Evolutionary conservation across 2,329 filamentous ascomycete species (phyloP).

Genomic region (Calonectria leucothoes): DNA sequence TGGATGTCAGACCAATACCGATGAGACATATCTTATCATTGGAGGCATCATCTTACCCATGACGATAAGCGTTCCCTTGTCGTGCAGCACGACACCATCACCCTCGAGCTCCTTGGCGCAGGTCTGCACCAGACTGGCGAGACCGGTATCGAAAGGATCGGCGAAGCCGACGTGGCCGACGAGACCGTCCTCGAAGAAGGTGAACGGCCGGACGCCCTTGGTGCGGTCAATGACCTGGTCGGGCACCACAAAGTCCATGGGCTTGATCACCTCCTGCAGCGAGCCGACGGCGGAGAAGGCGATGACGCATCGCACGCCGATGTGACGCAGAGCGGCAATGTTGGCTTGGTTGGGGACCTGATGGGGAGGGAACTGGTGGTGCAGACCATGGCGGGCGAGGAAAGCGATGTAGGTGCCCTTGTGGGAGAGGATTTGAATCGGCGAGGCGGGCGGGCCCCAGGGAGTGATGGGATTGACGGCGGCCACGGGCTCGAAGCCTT

Average conservation of each 20-base stretch:
- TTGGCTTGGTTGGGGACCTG: slow-evolving; percentile 96
- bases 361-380: slow-evolving; percentile 92
- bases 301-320: slow-evolving; percentile 91
- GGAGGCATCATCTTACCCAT: slow-evolving; percentile 71
- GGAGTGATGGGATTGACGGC: slow-evolving; percentile 82
- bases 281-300: slow-evolving; percentile 96
- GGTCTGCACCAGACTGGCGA: slow-evolving; percentile 80
- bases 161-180: slow-evolving; percentile 96
- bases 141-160: slow-evolving; percentile 87
- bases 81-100: slow-evolving; percentile 86
- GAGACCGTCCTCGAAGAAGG: slow-evolving; percentile 92
- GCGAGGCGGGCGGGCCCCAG: slow-evolving; percentile 83
- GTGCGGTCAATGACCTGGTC: slow-evolving; percentile 98
- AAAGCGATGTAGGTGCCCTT: slow-evolving; percentile 87
- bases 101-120: slow-evolving; percentile 83
- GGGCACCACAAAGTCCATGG: slow-evolving; percentile 95
- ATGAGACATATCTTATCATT: not conserved
- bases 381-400: slow-evolving; percentile 88
- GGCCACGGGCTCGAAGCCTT: slow-evolving; percentile 87
- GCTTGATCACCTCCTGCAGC: slow-evolving; percentile 91
- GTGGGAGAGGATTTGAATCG: slow-evolving; percentile 91
- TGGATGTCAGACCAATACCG: slow-evolving; percentile 33
- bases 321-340: slow-evolving; percentile 92
- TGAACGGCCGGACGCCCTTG: slow-evolving; percentile 93
- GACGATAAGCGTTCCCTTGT: slow-evolving; percentile 86